A percentile compares a stretch with the other conserved stretches of the same genome.
Evolutionary conservation across 306 rosid genomes (phyloP).

Genomic region (Pachyrhizus erosus): DNA sequence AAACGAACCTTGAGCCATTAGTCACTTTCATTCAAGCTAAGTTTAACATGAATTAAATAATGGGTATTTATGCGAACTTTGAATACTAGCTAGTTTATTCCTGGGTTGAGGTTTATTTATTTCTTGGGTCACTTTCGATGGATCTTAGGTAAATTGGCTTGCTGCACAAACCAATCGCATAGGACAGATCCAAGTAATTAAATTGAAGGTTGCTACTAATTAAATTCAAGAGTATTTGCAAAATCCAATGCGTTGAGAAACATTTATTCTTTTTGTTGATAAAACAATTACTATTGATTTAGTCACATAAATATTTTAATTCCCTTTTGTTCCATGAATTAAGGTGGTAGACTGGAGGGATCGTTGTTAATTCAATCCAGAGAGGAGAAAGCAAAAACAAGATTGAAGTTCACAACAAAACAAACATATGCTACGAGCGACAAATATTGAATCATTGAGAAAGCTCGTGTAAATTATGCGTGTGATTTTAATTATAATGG

Average conservation of each 20-base stretch:
- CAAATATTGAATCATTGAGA: background rate
- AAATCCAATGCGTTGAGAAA: constrained; percentile 36
- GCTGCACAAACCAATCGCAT: constrained; percentile 19
- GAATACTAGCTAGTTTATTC: background rate
- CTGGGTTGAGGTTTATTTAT: background rate
- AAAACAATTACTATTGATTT: constrained; percentile 6
- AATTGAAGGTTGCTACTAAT: background rate
- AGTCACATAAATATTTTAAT: background rate
- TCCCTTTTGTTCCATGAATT: constrained; percentile 31
- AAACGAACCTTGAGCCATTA: constrained; percentile 22
- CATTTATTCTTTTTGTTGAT: constrained; percentile 36
- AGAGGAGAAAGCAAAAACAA: background rate
- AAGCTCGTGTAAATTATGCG: background rate
- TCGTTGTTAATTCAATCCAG: background rate
- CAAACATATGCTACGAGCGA: background rate
- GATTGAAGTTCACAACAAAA: background rate
- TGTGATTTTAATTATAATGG: background rate
- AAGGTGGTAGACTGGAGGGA: constrained; percentile 19
- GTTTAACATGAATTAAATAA: background rate
- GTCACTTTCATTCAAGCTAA: constrained; percentile 40
- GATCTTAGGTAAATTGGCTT: constrained; percentile 41
- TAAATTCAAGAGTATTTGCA: background rate
- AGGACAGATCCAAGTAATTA: constrained; percentile 25
- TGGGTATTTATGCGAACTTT: background rate
- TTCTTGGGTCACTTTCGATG: constrained; percentile 42